Evolutionary conservation across 106 monocot species (phyloP), one percentile per base, ranked within the genome.

Genomic region (Amphibolis antarctica): DNA sequence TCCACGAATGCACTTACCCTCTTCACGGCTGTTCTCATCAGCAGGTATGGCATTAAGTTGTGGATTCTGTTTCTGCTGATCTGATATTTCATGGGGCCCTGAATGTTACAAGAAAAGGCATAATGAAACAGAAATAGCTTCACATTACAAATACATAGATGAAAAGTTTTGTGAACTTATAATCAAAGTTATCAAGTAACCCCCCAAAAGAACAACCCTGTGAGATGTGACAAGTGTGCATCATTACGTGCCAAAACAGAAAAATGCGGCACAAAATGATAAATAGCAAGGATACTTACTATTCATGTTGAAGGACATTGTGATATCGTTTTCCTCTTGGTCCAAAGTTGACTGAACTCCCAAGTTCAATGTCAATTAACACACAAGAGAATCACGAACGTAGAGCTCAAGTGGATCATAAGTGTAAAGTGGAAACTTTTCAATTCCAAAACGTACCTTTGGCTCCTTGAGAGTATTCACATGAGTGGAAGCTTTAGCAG

Each of bases 1-100:
- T 63, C n/a, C n/a, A n/a, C n/a, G n/a, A 61, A 60, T 70, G 68
- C 79, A 71, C 93, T 93, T 88, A 93, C 93, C 93, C 77, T 89
- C 81, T 79, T 66, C 52, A 53, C 49, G 44, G 27, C 24, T 60
- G 63, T 84, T 69, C 25, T 43, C 56, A 64, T 60, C 76, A 65
- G 66, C 46, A 27, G 80, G 66, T 5, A 46, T 60, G 54, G 73
- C 60, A 24, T 48, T 80, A 19, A 19, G 25, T 57, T 69, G 46
- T 24, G 69, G 64, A 47, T 67, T 67, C 56, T 76, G 66, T 28
- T 79, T 81, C 14, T 49, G 61, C 43, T 71, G 71, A 53, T 77
- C 68, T 59, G 67, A 60, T 29, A 70, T 67, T 68, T 43, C 61
- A 26, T 61, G n/a, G 65, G 64, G 63, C 56, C 77, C 91, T 85